These are phyloP conservation scores for Salix viminalis DNA, from an alignment of 345 rosid species.

Conservation along the genomic window DNA sequence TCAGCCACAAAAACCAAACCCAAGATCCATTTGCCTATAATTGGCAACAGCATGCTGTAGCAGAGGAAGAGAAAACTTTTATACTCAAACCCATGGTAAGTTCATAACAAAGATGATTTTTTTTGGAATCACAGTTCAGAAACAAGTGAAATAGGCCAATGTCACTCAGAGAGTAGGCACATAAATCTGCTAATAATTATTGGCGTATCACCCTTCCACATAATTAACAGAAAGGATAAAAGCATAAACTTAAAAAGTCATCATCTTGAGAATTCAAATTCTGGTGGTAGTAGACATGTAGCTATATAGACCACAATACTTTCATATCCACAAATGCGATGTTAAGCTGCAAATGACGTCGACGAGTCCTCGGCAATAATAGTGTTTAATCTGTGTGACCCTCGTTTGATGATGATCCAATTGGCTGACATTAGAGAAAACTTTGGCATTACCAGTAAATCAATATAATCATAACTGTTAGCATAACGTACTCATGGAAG, in stretches of 20 bases:
- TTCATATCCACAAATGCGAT: background rate
- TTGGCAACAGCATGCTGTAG: no score
- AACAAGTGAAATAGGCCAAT: background rate
- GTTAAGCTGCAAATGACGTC: background rate
- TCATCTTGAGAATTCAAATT: background rate
- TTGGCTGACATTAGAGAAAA: constrained; percentile 33
- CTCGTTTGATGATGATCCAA: constrained; percentile 13
- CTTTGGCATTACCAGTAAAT: constrained; percentile 33
- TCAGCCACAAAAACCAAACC: no score
- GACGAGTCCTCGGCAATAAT: background rate
- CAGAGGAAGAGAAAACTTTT: no score
- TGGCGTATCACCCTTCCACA: constrained; percentile 4
- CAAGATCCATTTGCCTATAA: background rate
- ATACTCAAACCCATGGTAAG: background rate
- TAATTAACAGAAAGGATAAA: background rate
- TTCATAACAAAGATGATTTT: background rate
- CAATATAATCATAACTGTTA: background rate
- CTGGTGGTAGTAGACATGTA: background rate
- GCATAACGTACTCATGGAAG: constrained; percentile 13
- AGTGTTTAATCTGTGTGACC: background rate
- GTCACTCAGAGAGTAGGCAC: background rate
- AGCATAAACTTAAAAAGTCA: background rate
- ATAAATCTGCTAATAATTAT: background rate
- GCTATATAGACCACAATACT: background rate
- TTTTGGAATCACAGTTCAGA: constrained; percentile 1